A percentile compares a stretch with the other conserved stretches of the same genome.
These are phyloP conservation scores for Allium cepa DNA, from an alignment of 106 monocot species.

Conservation along the genomic window DNA sequence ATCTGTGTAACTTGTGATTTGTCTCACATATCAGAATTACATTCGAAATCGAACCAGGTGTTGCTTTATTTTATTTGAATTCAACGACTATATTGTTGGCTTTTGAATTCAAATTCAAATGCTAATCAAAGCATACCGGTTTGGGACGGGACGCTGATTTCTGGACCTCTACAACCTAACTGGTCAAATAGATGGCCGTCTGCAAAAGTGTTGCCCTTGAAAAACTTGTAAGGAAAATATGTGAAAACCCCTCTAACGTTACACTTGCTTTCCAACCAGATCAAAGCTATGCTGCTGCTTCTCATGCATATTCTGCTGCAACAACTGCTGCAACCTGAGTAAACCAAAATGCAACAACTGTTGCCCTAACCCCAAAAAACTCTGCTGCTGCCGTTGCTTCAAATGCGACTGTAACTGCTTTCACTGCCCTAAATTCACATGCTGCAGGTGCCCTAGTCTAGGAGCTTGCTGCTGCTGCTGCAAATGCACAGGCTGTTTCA, in stretches of 20 bases:
- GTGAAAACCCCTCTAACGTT: neutral
- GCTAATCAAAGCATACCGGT: no score
- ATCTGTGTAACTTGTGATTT: no score
- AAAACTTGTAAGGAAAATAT: no score
- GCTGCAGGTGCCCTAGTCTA: neutral
- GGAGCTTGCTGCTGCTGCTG: neutral
- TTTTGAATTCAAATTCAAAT: no score
- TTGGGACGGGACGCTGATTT: no score
- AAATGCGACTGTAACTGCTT: neutral
- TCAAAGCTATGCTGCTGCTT: slow-evolving; percentile 17
- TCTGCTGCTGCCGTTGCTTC: slow-evolving; percentile 13
- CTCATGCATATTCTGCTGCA: slow-evolving; percentile 28
- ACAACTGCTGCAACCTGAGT: neutral
- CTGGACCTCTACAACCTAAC: no score
- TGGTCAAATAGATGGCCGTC: no score
- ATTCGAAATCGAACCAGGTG: no score
- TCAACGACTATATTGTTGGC: no score
- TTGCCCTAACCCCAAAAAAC: slow-evolving; percentile 9
- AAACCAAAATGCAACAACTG: slow-evolving; percentile 4
- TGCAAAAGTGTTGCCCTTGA: no score
- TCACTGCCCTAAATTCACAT: neutral
- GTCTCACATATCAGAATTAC: no score
- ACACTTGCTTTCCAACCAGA: slow-evolving; percentile 13
- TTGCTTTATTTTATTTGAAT: no score
- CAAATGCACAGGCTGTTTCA: neutral